These are phyloP conservation scores for Leishmania tropica DNA, from an alignment of 208 protist species.

Conservation along the genomic window DNA sequence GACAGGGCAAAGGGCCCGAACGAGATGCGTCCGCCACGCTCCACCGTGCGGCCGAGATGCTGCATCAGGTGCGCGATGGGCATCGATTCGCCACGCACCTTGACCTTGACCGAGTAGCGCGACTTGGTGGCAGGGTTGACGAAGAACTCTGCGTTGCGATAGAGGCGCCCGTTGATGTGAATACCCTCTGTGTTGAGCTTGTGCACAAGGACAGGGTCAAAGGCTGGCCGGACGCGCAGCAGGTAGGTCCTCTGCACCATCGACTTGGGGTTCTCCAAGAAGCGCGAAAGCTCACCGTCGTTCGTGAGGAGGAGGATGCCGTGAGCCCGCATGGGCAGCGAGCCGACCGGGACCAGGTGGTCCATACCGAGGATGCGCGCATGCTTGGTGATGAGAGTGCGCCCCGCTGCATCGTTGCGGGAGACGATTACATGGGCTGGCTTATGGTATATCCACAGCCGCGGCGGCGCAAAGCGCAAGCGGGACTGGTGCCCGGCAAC, in stretches of 20 bases:
- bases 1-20: constrained; percentile 84
- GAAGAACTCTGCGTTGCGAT: constrained; percentile 72
- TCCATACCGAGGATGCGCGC: constrained; percentile 85
- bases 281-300: constrained; percentile 87
- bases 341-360: constrained; percentile 87
- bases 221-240: constrained; percentile 77
- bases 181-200: constrained; percentile 86
- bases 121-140: constrained; percentile 85
- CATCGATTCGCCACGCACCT: constrained; percentile 75
- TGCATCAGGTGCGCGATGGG: constrained; percentile 82
- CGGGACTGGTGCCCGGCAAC: constrained; percentile 71
- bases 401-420: constrained; percentile 72
- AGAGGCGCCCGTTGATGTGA: constrained; percentile 74
- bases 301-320: constrained; percentile 88
- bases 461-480: constrained; percentile 77
- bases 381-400: constrained; percentile 79
- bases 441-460: constrained; percentile 92
- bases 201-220: constrained; percentile 85
- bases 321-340: constrained; percentile 84
- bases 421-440: constrained; percentile 87
- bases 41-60: constrained; percentile 76
- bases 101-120: constrained; percentile 84
- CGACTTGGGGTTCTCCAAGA: constrained; percentile 74
- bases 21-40: constrained; percentile 84
- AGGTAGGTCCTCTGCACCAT: constrained; percentile 90